phyloP scores from a whole-genome alignment of 495 filamentous ascomycete genomes.

The Sordaria brevicollis region DNA sequence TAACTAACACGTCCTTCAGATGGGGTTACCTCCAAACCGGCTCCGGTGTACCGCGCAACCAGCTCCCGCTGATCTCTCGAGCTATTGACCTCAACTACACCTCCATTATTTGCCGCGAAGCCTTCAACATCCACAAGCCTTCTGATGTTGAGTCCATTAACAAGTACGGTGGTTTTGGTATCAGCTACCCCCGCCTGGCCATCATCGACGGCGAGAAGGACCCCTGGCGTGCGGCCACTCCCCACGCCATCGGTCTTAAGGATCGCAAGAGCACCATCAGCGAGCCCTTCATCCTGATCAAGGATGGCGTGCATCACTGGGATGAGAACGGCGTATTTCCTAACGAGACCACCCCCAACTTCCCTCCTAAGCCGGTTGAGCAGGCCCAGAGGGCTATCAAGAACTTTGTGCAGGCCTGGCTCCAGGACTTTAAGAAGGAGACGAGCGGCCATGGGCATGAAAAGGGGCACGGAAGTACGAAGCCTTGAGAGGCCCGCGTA shows the following conservation, averaged over 20 bases:
- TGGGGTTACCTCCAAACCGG: slow-evolving; percentile 68
- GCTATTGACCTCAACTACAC: slow-evolving; percentile 46
- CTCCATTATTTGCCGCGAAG: slow-evolving; percentile 41
- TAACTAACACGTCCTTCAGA: slow-evolving; percentile 23
- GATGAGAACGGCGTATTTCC: slow-evolving; percentile 59
- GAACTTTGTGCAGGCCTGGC: slow-evolving; percentile 54
- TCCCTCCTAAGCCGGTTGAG: slow-evolving; percentile 44
- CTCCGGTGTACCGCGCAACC: slow-evolving; percentile 44
- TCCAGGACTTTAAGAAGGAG: slow-evolving; percentile 42
- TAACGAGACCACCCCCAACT: slow-evolving; percentile 42
- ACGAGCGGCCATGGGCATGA: background rate
- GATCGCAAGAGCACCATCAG: slow-evolving; percentile 40
- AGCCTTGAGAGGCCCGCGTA: background rate
- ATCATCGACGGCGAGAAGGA: slow-evolving; percentile 59
- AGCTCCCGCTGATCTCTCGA: slow-evolving; percentile 56
- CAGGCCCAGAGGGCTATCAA: slow-evolving; percentile 45
- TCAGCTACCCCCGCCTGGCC: slow-evolving; percentile 55
- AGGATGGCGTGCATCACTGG: slow-evolving; percentile 58
- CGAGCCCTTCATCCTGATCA: slow-evolving; percentile 54
- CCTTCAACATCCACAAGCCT: slow-evolving; percentile 52
- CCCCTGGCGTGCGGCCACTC: slow-evolving; percentile 58
- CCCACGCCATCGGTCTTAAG: slow-evolving; percentile 42
- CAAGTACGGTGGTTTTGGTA: slow-evolving; percentile 55
- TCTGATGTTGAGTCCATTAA: slow-evolving; percentile 51
- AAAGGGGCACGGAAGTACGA: background rate